Base-by-base conservation (phyloP, 2,329 filamentous ascomycete genomes). In the Blastomyces gilchristii region DNA sequence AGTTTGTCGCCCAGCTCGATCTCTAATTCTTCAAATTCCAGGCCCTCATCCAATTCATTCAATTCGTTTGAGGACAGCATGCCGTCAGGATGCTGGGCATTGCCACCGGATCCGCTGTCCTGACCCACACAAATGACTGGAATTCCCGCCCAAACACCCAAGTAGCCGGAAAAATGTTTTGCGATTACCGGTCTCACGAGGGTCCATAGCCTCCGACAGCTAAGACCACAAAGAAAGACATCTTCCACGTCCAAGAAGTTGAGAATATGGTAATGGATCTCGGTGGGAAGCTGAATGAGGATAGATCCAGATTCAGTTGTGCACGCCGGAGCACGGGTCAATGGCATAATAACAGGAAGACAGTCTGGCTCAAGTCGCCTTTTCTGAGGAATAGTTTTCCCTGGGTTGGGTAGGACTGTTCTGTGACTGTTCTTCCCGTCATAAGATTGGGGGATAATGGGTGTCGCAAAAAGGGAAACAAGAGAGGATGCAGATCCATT, bases 71-170 rank as follows among this genome's bases (percentile, higher is more conserved):
- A 37, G 22, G 62, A 68, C 62, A 65, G 67, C 56, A 68, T 61
- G 2, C 63, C 68, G 39, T 64, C 49, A 41, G 67, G 69, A 50
- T 63, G 63, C 61, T 31, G n/a, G 37, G 34, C 61, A 47, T 59
- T 50, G 22, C 47, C 63, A 28, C 65, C 54, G 59, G 66, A 14
- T 50, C 18, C 47, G 47, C 64, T 57, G 18, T 64, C 49, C 11
- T 69, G 62, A 54, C 69, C 69, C 3, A 71, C 66, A 34, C 68
- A 73, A 34, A 73, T 66, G 11, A 75, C 68, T 18, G 66, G 68
- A 62, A 68, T 67, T 3, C 70, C 69, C 9, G 71, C 69, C 72
- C 71, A 75, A 43, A 25, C 52, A 11, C 68, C 69, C 11, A 72
- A 53, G 16, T 65, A 65, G n/a, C 64, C 59, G 14, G 63, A 49